These are phyloP conservation scores for Phytophthora pinifolia DNA, from an alignment of 352 stramenopile species.

Conservation along the genomic window DNA sequence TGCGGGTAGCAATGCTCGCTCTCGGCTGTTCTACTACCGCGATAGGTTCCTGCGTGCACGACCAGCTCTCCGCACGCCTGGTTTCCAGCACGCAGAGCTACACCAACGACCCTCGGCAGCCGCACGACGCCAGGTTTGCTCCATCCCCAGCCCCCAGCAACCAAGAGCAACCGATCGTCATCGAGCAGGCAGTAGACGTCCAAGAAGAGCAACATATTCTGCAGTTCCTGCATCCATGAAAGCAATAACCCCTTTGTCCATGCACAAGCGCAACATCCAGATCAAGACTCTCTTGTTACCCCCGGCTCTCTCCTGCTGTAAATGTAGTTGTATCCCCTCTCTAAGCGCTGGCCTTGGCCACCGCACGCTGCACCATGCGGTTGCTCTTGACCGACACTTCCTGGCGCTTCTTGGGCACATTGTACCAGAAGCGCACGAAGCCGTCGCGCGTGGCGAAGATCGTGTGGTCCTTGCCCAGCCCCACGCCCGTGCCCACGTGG, in stretches of 20 bases:
- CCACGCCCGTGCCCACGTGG: slow-evolving; percentile 93
- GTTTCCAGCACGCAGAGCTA: slow-evolving; percentile 23
- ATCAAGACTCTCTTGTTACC: slow-evolving; percentile 16
- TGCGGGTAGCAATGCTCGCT: not conserved
- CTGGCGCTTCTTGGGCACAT: slow-evolving; percentile 80
- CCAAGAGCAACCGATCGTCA: slow-evolving; percentile 8
- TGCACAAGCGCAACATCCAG: not conserved
- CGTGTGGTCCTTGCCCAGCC: slow-evolving; percentile 94
- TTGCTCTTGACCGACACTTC: slow-evolving; percentile 86
- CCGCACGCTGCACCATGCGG: slow-evolving; percentile 51
- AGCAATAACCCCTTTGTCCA: not conserved
- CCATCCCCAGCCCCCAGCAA: not conserved
- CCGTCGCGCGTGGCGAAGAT: slow-evolving; percentile 90
- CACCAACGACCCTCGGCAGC: slow-evolving; percentile 18
- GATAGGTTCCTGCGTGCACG: slow-evolving; percentile 16
- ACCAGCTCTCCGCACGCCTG: slow-evolving; percentile 16
- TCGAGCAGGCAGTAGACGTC: slow-evolving; percentile 20
- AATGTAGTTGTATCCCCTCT: not conserved
- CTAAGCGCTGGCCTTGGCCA: slow-evolving; percentile 28
- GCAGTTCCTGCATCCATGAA: not conserved
- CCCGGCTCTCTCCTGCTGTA: not conserved
- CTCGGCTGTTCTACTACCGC: not conserved
- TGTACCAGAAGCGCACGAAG: slow-evolving; percentile 92
- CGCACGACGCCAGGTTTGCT: slow-evolving; percentile 4
- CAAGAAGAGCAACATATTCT: not conserved